Evolutionary conservation across 1,139 yeast species (phyloP).

Genomic region (Scheffersomyces illinoinensis): DNA sequence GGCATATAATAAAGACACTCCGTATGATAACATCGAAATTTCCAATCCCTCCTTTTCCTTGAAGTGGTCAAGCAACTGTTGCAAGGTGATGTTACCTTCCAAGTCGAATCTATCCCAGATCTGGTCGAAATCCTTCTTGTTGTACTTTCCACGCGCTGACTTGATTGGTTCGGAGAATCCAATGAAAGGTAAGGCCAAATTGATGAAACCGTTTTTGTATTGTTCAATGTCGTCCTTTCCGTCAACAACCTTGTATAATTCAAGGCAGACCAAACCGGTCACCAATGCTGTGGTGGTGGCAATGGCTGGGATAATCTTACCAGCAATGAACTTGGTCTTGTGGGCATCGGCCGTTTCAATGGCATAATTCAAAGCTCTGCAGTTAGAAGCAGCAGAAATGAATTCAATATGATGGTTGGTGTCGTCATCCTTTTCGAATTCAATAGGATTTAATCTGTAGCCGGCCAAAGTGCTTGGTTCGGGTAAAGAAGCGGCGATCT

Average conservation of each 20-base stretch:
- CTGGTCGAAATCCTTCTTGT: conserved; percentile 76
- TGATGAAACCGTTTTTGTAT: conserved; percentile 91
- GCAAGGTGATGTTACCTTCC: conserved; percentile 74
- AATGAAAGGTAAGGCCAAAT: conserved; percentile 92
- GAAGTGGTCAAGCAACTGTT: conserved; percentile 74
- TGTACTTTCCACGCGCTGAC: conserved; percentile 80
- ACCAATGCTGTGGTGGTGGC: conserved; percentile 98
- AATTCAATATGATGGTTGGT: conserved; percentile 94
- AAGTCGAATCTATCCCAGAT: conserved; percentile 96
- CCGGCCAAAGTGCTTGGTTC: conserved; percentile 89
- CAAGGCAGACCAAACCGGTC: conserved; percentile 91
- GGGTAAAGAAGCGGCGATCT: conserved; percentile 77
- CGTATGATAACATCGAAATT: conserved; percentile 89
- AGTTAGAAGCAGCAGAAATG: conserved; percentile 94
- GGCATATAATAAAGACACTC: conserved; percentile 86
- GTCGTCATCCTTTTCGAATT: conserved; percentile 97
- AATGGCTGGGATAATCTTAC: conserved; percentile 96
- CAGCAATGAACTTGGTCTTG: conserved; percentile 83
- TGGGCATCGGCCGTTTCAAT: conserved; percentile 77
- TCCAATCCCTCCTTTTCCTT: conserved; percentile 80
- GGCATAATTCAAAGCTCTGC: conserved; percentile 89
- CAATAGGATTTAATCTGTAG: conserved; percentile 80
- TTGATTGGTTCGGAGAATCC: conserved; percentile 96
- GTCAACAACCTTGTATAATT: conserved; percentile 87
- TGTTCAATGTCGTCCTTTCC: conserved; percentile 73